Base-by-base conservation (phyloP, 2,329 filamentous ascomycete species). In the Fusarium sp. region DNA sequence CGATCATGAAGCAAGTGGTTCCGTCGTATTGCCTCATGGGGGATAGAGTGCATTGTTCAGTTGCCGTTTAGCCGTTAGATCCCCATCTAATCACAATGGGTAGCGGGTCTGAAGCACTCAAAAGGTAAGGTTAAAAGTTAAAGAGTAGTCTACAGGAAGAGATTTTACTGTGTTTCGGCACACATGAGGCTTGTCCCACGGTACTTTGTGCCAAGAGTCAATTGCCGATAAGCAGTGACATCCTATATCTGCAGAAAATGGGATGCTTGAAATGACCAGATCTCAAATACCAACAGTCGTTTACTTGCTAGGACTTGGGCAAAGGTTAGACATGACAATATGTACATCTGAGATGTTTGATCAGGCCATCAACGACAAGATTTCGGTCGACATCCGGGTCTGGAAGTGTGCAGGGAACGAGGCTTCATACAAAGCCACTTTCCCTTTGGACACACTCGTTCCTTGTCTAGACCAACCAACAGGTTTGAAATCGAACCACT, bases 51-150 rank as follows among this genome's bases (percentile, higher is more conserved):
- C 20, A 22, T 54, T 9, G 14, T 27, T 52, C 25, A 40, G 32
- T 52, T 52, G 48, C 48, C 48, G 48, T 3, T 20, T 52, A 52
- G 48, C 48, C 48, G 48, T 52, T 40, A 12, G 10, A 30, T 16
- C n/a, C 14, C 20, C 22, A 18, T 37, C 8, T 25, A 32, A 10
- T 11, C 18, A 5, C 29, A 18, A 16, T 32, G 11, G 25, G 22
- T 6, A 9, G 41, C 41, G 41, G 53, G 53, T 27, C 29, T 20
- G 11, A 5, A 12, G 5, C 3, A 27, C 18, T 41, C 4, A 52
- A 40, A 52, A 52, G 48, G 32, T 27, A 52, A 52, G 48, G 32
- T 52, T 52, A 56, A 48, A 56, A 48, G 41, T 30, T 27, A 9
- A 27, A 48, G 13, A 32, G 16, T 13, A 14, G 13, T 48, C 24